These are phyloP conservation scores for Colletotrichum aenigma DNA, from an alignment of 2,329 filamentous ascomycete genomes.

Conservation along the genomic window DNA sequence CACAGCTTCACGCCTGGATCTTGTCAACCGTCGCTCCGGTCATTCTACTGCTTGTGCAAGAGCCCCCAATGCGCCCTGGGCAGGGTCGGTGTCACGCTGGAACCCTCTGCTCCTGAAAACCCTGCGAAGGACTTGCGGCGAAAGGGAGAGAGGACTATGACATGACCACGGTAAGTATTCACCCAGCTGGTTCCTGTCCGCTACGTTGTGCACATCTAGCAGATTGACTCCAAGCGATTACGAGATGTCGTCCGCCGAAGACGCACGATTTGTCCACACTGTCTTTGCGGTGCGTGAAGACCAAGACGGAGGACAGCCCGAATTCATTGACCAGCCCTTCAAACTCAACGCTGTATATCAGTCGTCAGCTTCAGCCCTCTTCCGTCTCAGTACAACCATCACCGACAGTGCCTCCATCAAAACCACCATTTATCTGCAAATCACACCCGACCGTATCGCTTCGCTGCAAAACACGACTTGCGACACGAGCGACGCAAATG, in stretches of 20 bases:
- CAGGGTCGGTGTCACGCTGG: neutral
- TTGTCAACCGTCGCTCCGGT: neutral
- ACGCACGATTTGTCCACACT: neutral
- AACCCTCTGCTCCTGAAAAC: neutral
- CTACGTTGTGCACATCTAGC: neutral
- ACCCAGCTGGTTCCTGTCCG: neutral
- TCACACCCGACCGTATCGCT: neutral
- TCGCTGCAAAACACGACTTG: neutral
- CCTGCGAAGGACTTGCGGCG: neutral
- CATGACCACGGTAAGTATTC: neutral
- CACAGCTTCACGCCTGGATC: neutral
- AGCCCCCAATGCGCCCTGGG: neutral
- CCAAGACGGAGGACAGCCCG: neutral
- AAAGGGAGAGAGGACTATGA: neutral
- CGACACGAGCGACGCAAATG: neutral
- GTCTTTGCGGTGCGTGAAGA: neutral
- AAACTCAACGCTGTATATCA: neutral
- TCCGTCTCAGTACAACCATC: neutral
- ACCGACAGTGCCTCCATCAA: neutral
- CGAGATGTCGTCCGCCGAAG: neutral
- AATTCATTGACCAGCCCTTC: neutral
- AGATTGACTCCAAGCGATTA: neutral
- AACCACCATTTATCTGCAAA: neutral
- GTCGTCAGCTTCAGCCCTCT: neutral
- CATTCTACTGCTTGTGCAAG: neutral